Base-by-base conservation (phyloP, 495 filamentous ascomycete genomes). In the Massariosphaeria phaeospora region DNA sequence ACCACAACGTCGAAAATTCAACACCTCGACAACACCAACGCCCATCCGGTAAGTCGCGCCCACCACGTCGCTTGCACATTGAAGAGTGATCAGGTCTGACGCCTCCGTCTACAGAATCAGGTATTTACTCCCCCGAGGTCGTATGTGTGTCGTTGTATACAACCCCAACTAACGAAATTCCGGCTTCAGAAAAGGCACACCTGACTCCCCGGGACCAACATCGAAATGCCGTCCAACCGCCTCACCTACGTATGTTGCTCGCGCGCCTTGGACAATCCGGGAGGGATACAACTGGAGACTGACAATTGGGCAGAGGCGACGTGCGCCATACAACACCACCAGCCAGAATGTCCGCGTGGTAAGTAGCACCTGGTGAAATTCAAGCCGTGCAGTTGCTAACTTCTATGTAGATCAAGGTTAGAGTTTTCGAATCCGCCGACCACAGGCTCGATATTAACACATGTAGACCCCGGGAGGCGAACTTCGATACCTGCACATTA, bases 291-390 rank as follows among this genome's bases (percentile, higher is more conserved):
- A 36, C 17, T 56, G 39, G 44, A 48, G 17, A 39, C 52, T 57
- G 39, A 61, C 48, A 36, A 18, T 31, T 35, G 64, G 88, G 85
- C 66, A 60, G 57, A 49, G 57, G 50, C 58, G 58, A 48, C n/a
- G 58, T 20, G 52, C 51, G 3, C 58, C 58, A 1, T 97, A 96
- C 84, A 96, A 96, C 80, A 96, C 91, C 75, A 78, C 81, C 72
- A 93, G 88, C 70, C 96, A 98, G 86, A 89, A 88, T 77, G 89
- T 91, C 72, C 87, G 93, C 72, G 80, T 96, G 73, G 73, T 96
- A 77, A 93, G 54, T 55, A 3, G 18, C 10, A 29, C 34, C 20
- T 17, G 11, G 24, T 13, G 20, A 17, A 38, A 38, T 38, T 3
- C 20, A 13, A 12, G 23, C 9, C 5, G 25, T 26, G 12, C 21